Evolutionary conservation across 1,284 basidiomycete species (phyloP).

Genomic region (Marasmius tenuissimus): DNA sequence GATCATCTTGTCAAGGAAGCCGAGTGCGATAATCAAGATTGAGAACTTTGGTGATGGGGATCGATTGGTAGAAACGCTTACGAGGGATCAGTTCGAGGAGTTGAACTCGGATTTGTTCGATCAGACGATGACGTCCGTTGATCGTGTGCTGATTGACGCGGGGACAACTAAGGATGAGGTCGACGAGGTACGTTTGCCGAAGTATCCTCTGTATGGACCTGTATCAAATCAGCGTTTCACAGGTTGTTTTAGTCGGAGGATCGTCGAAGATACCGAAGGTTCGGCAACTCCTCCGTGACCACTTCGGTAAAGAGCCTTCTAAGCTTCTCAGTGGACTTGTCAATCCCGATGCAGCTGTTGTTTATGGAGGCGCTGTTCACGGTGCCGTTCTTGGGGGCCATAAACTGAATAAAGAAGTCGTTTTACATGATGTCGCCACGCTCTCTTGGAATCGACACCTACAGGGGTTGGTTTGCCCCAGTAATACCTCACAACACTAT

Average conservation of each 20-base stretch:
- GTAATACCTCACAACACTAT: conserved; percentile 86
- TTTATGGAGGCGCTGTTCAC: conserved; percentile 91
- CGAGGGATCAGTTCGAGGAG: conserved; percentile 76
- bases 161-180: conserved; percentile 66
- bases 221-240: background rate
- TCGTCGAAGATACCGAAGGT: conserved; percentile 90
- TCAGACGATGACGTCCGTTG: conserved; percentile 72
- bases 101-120: conserved; percentile 73
- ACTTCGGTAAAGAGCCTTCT: conserved; percentile 83
- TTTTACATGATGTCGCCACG: conserved; percentile 76
- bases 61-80: conserved; percentile 74
- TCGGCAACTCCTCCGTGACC: conserved; percentile 83
- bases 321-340: conserved; percentile 49
- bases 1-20: conserved; percentile 68
- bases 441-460: conserved; percentile 86
- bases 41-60: conserved; percentile 73
- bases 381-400: conserved; percentile 85
- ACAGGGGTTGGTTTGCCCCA: conserved; percentile 83
- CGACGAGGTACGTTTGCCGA: conserved; percentile 51
- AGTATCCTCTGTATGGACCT: background rate
- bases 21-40: conserved; percentile 73
- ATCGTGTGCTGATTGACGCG: conserved; percentile 72
- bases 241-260: conserved; percentile 87
- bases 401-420: conserved; percentile 56
- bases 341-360: conserved; percentile 94